Evolutionary conservation across 495 filamentous ascomycete genomes (phyloP).

Genomic region (Lepraria neglecta): DNA sequence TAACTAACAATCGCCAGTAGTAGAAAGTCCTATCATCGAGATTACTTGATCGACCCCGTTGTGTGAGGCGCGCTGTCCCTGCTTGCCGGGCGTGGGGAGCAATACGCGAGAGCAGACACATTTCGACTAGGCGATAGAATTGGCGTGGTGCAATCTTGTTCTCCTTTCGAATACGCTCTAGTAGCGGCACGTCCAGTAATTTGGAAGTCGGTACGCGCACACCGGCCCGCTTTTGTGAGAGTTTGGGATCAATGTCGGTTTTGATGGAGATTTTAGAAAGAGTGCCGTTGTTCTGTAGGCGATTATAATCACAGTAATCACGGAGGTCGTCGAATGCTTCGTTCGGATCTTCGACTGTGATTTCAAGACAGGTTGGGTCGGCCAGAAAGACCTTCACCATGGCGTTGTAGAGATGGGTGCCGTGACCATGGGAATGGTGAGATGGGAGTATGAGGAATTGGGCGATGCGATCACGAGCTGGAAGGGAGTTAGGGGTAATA

Average conservation of each 20-base stretch:
- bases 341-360: constrained; percentile 94
- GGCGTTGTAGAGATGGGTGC: constrained; percentile 70
- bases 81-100: constrained; percentile 54
- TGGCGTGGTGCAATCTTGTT: constrained; percentile 82
- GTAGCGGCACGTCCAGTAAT: constrained; percentile 55
- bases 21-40: constrained; percentile 59
- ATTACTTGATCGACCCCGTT: constrained; percentile 46
- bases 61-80: constrained; percentile 49
- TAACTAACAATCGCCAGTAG: constrained; percentile 78
- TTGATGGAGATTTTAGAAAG: constrained; percentile 41
- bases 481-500: constrained; percentile 44
- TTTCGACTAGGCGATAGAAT: constrained; percentile 78
- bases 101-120: constrained; percentile 75
- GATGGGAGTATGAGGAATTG: constrained; percentile 92
- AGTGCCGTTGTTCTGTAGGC: constrained; percentile 45
- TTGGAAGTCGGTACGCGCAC: constrained; percentile 50
- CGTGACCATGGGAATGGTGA: constrained; percentile 73
- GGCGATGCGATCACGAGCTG: constrained; percentile 74
- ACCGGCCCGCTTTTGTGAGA: constrained; percentile 36
- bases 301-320: constrained; percentile 72
- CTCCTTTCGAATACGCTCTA: constrained; percentile 54
- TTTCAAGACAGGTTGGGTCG: constrained; percentile 60
- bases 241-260: constrained; percentile 39
- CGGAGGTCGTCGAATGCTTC: constrained; percentile 89
- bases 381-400: constrained; percentile 61